Conservation (phyloP, 306 rosid genomes). For the Canavalia gladiata region DNA sequence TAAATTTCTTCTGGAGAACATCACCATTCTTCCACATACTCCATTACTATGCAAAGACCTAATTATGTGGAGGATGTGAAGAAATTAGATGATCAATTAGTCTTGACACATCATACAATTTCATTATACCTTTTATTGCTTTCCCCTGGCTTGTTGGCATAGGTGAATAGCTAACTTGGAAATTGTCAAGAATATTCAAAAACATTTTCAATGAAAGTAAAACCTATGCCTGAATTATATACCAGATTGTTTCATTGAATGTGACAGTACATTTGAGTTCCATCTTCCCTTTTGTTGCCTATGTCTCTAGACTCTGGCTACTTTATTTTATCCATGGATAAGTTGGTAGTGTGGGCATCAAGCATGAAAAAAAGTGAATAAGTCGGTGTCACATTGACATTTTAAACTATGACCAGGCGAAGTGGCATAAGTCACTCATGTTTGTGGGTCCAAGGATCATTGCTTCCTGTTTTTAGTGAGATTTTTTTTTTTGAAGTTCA, state of each 20-base stretch:
- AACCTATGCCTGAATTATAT: constrained; percentile 15
- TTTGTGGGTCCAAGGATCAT: constrained; percentile 7
- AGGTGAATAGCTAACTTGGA: constrained; percentile 9
- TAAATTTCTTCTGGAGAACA: constrained; percentile 24
- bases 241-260: constrained; percentile 18
- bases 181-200: constrained; percentile 20
- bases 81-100: constrained; percentile 18
- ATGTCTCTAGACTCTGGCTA: constrained; percentile 7
- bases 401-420: constrained; percentile 22
- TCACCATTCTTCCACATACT: constrained; percentile 8
- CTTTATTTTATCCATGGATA: constrained; percentile 24
- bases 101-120: not conserved
- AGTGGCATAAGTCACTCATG: constrained; percentile 32
- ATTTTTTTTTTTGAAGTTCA: not conserved
- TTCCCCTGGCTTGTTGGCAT: constrained; percentile 25
- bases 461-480: constrained; percentile 26
- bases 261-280: not conserved
- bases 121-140: constrained; percentile 1
- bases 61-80: constrained; percentile 27
- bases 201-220: constrained; percentile 36
- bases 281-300: constrained; percentile 17
- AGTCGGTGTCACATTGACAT: not conserved
- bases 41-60: not conserved
- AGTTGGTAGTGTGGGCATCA: constrained; percentile 23
- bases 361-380: constrained; percentile 14